phyloP scores from a whole-genome alignment of 23 red algal species.

The Chondrus crispus region DNA sequence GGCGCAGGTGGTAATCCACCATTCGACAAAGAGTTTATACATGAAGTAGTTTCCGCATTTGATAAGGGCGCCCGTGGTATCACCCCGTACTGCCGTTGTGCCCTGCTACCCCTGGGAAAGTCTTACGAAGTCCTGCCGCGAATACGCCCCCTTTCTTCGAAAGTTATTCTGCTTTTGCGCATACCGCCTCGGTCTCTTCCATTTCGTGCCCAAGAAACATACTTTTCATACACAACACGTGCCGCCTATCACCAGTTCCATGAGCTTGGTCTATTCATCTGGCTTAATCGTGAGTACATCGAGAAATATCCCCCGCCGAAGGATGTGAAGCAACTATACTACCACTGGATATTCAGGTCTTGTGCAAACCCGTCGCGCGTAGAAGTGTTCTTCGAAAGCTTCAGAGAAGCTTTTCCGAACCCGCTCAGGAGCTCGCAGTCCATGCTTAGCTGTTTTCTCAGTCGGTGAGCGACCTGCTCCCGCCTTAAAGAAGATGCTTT shows the following conservation, averaged over 20 bases:
- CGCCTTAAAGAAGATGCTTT: too few species aligned
- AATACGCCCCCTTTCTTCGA: neutral
- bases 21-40: neutral
- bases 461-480: too few species aligned
- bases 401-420: neutral
- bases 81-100: conserved; percentile 16
- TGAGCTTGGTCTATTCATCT: neutral
- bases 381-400: neutral
- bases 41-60: neutral
- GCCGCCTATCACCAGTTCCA: neutral
- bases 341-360: neutral
- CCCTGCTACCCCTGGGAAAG: neutral
- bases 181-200: neutral
- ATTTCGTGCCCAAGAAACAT: neutral
- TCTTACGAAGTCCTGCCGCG: neutral
- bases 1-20: conserved; percentile 17
- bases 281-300: neutral
- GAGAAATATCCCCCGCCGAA: neutral
- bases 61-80: neutral
- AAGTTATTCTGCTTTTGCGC: neutral
- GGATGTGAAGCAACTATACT: neutral
- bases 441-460: neutral
- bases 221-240: neutral
- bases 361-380: neutral
- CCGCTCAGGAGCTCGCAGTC: neutral